These are phyloP conservation scores for Phyllosticta citrichinensis DNA, from an alignment of 2,329 filamentous ascomycete genomes.

Conservation along the genomic window DNA sequence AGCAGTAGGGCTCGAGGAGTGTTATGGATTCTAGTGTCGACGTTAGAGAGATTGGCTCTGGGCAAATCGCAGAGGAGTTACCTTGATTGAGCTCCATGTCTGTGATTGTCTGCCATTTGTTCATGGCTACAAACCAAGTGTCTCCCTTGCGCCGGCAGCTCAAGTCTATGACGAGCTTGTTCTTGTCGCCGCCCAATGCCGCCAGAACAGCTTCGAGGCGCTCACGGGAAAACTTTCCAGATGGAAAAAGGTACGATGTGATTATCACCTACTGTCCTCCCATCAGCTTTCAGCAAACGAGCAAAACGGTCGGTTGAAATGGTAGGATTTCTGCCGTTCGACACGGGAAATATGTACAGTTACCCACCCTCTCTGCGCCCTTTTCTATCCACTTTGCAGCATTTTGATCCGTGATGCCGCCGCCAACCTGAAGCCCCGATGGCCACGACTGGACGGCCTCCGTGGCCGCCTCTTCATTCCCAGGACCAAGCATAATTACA, in stretches of 20 bases:
- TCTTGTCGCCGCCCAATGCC: slow-evolving; percentile 62
- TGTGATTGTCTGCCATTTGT: slow-evolving; percentile 97
- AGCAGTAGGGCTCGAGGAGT: slow-evolving; percentile 79
- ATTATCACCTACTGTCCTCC: slow-evolving; percentile 69
- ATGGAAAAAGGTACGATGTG: slow-evolving; percentile 88
- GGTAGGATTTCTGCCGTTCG: background rate
- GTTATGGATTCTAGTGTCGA: slow-evolving; percentile 59
- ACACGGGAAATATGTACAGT: background rate
- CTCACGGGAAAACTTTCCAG: slow-evolving; percentile 67
- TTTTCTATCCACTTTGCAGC: slow-evolving; percentile 75
- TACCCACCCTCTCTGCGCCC: slow-evolving; percentile 76
- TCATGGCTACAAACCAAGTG: slow-evolving; percentile 94
- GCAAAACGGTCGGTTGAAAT: background rate
- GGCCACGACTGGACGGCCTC: slow-evolving; percentile 75
- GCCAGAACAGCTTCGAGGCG: slow-evolving; percentile 65
- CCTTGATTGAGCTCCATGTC: slow-evolving; percentile 89
- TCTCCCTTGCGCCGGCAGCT: slow-evolving; percentile 72
- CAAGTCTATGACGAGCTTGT: slow-evolving; percentile 85
- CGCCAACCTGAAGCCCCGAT: slow-evolving; percentile 73
- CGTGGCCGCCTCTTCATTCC: slow-evolving; percentile 69
- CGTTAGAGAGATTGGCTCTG: background rate
- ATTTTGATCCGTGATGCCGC: slow-evolving; percentile 83
- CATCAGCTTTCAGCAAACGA: background rate
- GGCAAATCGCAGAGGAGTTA: slow-evolving; percentile 26
- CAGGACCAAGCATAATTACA: slow-evolving; percentile 91